Base-by-base conservation (phyloP, 805 yeast genomes). In the Wickerhamiella kurtzmanii region DNA sequence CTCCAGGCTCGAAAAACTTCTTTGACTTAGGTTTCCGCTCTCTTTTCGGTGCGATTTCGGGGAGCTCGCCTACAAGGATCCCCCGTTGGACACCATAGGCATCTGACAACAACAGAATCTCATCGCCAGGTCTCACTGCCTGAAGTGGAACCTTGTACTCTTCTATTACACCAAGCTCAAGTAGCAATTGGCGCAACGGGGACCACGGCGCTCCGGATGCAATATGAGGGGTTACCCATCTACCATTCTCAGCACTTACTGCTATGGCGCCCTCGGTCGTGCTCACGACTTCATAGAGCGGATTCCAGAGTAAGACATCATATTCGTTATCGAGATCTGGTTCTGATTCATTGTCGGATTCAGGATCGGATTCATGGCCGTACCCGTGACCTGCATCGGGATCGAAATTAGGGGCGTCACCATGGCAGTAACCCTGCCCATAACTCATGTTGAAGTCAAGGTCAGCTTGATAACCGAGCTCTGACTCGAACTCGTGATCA, bases 181-280 rank as follows among this genome's bases (percentile, higher is more conserved):
- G 46, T 22, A 50, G 44, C 13, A 39, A 18, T 45, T 22, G 21
- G 4, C 53, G 25, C 15, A 50, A 22, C 16, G 53, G 53, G 44
- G 50, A 48, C 15, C 15, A 32, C 2, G 35, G 39, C 5, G 44
- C 32, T 8, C 53, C 53, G 15, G 39, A 13, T 6, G 22, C 20
- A 3, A 32, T n/a, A 9, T 37, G 53, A 3, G 50, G 54, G 2
- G 47, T 53, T 36, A 5, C 13, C 53, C 50, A 50, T 25, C n/a
- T 35, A 11, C 32, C 32, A 1, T 44, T 46, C 11, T 36, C 43
- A 16, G 49, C 43, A 37, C 2, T 28, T 5, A 46, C 11, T 11
- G 44, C 50, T 4, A 53, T 19, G 13, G 44, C 21, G 45, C 44
- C 44, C 17, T 42, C 44, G 8, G 48, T 50, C 11, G 53, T 44